These are phyloP conservation scores for Letharia columbiana DNA, from an alignment of 495 filamentous ascomycete species.

Conservation along the genomic window DNA sequence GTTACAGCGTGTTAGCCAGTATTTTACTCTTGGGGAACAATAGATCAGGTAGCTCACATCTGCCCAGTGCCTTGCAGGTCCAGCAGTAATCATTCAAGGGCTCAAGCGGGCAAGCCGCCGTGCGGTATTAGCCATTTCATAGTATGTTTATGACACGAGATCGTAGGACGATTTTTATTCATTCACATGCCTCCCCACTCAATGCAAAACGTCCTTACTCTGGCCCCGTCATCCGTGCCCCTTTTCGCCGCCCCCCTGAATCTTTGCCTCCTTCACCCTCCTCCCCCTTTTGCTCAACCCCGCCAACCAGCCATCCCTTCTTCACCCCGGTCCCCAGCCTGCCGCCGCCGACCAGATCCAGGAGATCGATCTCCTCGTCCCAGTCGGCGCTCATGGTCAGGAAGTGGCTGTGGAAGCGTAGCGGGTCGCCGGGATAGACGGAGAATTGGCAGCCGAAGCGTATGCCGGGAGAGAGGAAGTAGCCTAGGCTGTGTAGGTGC, in stretches of 20 bases:
- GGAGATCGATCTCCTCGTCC: slow-evolving; percentile 76
- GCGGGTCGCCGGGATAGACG: slow-evolving; percentile 88
- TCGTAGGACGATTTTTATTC: neutral
- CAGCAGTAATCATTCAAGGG: neutral
- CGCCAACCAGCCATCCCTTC: slow-evolving; percentile 86
- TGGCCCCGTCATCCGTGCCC: slow-evolving; percentile 27
- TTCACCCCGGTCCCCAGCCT: slow-evolving; percentile 89
- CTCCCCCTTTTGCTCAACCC: slow-evolving; percentile 29
- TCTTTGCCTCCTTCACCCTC: slow-evolving; percentile 17
- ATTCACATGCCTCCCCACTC: slow-evolving; percentile 78
- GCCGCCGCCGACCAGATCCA: slow-evolving; percentile 78
- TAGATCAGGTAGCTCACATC: neutral
- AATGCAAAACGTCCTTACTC: slow-evolving; percentile 62
- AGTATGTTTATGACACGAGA: neutral
- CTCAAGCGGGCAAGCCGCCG: neutral
- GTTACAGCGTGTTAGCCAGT: neutral
- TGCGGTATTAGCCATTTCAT: neutral
- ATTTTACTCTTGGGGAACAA: neutral
- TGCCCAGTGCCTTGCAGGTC: neutral
- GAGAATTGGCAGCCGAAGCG: slow-evolving; percentile 92
- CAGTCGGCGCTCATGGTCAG: slow-evolving; percentile 67
- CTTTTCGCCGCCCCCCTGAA: slow-evolving; percentile 22
- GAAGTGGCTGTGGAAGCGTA: slow-evolving; percentile 93
- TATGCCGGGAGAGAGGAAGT: slow-evolving; percentile 83
- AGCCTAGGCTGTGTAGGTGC: slow-evolving; percentile 68